Evolutionary conservation across 495 filamentous ascomycete species (phyloP), one percentile per base, ranked within the genome.

Genomic region (Cladorrhinum samala): DNA sequence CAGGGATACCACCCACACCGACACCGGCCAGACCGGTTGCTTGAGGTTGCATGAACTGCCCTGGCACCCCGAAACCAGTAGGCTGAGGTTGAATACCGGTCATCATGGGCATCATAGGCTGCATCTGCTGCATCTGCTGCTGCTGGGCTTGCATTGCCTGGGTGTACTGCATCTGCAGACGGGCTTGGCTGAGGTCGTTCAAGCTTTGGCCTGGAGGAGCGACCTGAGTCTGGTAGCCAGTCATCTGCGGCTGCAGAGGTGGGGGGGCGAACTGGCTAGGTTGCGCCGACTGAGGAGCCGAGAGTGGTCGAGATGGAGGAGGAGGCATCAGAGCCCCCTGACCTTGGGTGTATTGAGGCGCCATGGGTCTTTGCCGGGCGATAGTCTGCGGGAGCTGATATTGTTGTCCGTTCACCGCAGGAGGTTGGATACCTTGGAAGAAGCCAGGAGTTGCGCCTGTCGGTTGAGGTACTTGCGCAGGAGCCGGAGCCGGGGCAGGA

Each of bases 221-320:
- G 39, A 88, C 66, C 45, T 77, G 79, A 17, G 74, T 61, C 68
- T 52, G 74, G 72, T 82, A 73, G 8, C 93, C 93, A 0, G 93
- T 97, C 63, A 91, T 76, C 65, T 95, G 90, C 20, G 91, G 86
- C 59, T 93, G 88, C 57, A 96, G 68, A 14, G 87, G 81, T 45
- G 87, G 84, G 24, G 85, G 76, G 7, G 81, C 79, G 62, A 95
- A 92, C 2, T 76, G 76, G 65, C 75, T 91, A 46, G 83, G 83
- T 57, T 87, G 88, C 48, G 83, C 83, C 30, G 89, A 86, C 64
- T 92, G 89, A 19, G 93, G 93, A 9, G 92, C 94, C 16, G 92
- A 96, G 4, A 93, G 76, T 2, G 93, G 87, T 46, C 93, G 79
- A 43, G 80, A 81, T 25, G 91, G 91, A 19, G 90, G 89, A 21